Percentiles rank a stretch among this genome's conserved stretches.
Evolutionary conservation across 371 early-diverging fungal species (phyloP).

Genomic region (Blakeslea trispora): DNA sequence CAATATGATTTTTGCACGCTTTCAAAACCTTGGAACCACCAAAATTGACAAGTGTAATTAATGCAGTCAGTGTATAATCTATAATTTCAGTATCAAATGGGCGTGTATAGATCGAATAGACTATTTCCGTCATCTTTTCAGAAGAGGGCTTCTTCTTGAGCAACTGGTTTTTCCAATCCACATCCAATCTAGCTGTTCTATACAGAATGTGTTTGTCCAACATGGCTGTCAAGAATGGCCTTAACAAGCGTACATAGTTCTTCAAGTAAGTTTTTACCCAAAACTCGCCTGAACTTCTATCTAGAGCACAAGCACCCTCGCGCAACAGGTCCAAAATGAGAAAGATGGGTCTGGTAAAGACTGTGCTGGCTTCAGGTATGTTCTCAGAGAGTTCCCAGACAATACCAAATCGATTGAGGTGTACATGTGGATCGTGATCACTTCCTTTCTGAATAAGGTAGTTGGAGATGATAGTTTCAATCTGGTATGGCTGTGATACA

Average conservation of each 20-base stretch:
- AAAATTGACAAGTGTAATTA: conserved; percentile 56
- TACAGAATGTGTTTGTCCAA: conserved; percentile 57
- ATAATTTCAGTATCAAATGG: conserved; percentile 71
- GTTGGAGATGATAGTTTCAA: conserved; percentile 63
- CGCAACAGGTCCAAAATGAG: conserved; percentile 69
- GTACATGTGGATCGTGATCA: conserved; percentile 32
- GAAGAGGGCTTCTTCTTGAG: conserved; percentile 12
- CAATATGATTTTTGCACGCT: conserved; percentile 39
- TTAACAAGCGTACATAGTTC: conserved; percentile 63
- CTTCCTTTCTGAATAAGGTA: conserved; percentile 50
- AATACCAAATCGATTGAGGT: conserved; percentile 68
- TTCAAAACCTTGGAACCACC: conserved; percentile 62
- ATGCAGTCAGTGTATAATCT: conserved; percentile 64
- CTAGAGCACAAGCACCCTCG: conserved; percentile 54
- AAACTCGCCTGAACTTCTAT: conserved; percentile 68
- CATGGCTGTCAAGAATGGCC: conserved; percentile 63
- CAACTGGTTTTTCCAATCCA: conserved; percentile 50
- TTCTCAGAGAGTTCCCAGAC: conserved; percentile 70
- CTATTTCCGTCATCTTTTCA: conserved; percentile 22
- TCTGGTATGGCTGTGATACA: conserved; percentile 52
- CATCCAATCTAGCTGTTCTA: conserved; percentile 30
- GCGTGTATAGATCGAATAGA: conserved; percentile 53
- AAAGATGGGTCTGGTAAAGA: conserved; percentile 74
- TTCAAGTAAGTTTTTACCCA: conserved; percentile 71
- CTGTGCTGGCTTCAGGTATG: conserved; percentile 39